A percentile compares a stretch with the other conserved stretches of the same genome.
Conservation (phyloP, 2,329 filamentous ascomycete species). For the Leptographium galeiforme region DNA sequence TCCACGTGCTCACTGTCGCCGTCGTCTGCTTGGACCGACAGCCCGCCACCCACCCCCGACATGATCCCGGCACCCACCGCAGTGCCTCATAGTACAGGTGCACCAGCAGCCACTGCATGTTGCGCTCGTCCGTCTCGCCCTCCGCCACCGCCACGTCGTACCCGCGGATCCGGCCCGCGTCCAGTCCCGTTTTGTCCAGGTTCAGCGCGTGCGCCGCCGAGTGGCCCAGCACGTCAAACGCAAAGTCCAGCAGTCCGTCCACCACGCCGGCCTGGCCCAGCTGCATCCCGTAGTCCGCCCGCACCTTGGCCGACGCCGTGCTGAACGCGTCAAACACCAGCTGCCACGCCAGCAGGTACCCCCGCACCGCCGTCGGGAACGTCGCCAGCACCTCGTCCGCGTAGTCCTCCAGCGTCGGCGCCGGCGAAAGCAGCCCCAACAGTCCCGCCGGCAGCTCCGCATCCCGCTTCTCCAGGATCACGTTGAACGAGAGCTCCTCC, state of each 20-base stretch:
- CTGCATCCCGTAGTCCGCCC: slow-evolving; percentile 64
- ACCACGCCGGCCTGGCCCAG: slow-evolving; percentile 64
- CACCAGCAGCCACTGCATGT: slow-evolving; percentile 70
- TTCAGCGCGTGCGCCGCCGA: slow-evolving; percentile 60
- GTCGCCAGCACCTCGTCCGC: slow-evolving; percentile 50
- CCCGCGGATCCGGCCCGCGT: slow-evolving; percentile 36
- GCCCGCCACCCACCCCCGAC: slow-evolving; percentile 74
- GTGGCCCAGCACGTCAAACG: slow-evolving; percentile 75
- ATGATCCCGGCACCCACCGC: slow-evolving; percentile 62
- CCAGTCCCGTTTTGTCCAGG: slow-evolving; percentile 54
- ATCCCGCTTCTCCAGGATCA: slow-evolving; percentile 51
- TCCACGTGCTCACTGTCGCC: slow-evolving; percentile 71
- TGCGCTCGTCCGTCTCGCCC: slow-evolving; percentile 51
- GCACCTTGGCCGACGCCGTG: slow-evolving; percentile 67
- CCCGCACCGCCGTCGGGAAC: slow-evolving; percentile 57
- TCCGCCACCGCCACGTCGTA: slow-evolving; percentile 41
- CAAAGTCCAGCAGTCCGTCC: slow-evolving; percentile 58
- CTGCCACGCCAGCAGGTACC: slow-evolving; percentile 81
- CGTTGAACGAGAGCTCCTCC: slow-evolving; percentile 70
- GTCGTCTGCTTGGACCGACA: slow-evolving; percentile 71
- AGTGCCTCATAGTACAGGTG: slow-evolving; percentile 78
- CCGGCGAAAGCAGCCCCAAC: slow-evolving; percentile 67
- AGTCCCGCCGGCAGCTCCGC: slow-evolving; percentile 73
- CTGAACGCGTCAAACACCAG: slow-evolving; percentile 78
- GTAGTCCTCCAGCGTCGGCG: slow-evolving; percentile 57